Conservation (phyloP, 2,329 filamentous ascomycete species). For the Seiridium unicorne region DNA sequence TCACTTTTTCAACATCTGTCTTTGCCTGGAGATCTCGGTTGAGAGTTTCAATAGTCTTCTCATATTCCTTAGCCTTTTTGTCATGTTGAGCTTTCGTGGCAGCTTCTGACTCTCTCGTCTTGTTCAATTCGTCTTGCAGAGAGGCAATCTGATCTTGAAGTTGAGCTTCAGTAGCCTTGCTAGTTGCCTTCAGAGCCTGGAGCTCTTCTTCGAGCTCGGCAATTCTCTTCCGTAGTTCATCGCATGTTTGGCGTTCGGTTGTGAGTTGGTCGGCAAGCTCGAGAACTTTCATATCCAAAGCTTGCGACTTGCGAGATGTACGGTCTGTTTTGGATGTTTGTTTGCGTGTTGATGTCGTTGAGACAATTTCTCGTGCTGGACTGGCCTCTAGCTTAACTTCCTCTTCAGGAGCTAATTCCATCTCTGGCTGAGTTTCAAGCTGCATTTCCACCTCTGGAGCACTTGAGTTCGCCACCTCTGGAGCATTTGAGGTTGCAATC, state of each 20-base stretch:
- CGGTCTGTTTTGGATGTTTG: not conserved
- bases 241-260: not conserved
- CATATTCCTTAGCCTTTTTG: not conserved
- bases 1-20: not conserved
- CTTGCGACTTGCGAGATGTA: not conserved
- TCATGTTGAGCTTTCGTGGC: too few relatives aligned
- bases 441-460: not conserved
- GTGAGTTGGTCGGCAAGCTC: not conserved
- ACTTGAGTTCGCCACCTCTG: not conserved
- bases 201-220: not conserved
- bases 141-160: not conserved
- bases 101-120: too few relatives aligned
- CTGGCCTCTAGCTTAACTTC: not conserved
- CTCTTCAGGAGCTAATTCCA: not conserved
- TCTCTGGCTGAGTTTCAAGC: not conserved
- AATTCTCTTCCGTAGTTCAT: not conserved
- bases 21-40: not conserved
- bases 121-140: too few relatives aligned
- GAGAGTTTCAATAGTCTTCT: not conserved
- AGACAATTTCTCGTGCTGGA: not conserved
- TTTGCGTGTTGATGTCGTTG: not conserved
- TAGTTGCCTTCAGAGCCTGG: not conserved
- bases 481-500: not conserved
- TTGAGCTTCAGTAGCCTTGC: not conserved
- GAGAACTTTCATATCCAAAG: not conserved